Conservation (phyloP, 768 basidiomycete species). For the Trametes villosa region DNA sequence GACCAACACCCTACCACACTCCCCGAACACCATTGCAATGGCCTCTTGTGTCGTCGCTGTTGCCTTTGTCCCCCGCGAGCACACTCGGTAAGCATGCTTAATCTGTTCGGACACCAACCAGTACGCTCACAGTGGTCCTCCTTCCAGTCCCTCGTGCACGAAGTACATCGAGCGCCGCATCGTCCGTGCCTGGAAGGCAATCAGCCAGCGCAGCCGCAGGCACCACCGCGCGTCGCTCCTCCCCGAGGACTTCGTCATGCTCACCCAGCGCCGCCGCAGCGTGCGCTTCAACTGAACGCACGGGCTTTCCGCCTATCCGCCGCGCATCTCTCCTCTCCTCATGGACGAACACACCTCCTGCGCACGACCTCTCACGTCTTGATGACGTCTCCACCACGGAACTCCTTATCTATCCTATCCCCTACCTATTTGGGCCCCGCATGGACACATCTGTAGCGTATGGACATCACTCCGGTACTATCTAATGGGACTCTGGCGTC, state of each 20-base stretch:
- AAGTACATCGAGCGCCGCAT: conserved; percentile 63
- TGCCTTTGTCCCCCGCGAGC: conserved; percentile 23
- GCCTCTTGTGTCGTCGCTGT: conserved; percentile 10
- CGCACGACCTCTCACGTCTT: background rate
- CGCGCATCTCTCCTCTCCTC: background rate
- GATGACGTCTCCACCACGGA: background rate
- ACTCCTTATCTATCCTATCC: background rate
- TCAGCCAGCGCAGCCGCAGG: conserved; percentile 58
- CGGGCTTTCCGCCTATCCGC: background rate
- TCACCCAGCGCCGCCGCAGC: conserved; percentile 61
- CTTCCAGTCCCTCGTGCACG: conserved; percentile 39
- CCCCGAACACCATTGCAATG: background rate
- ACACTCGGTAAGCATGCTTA: conserved; percentile 24
- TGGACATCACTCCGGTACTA: background rate
- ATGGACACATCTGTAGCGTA: background rate
- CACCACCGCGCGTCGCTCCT: conserved; percentile 56
- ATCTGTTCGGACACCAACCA: too few relatives aligned
- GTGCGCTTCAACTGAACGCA: conserved; percentile 41
- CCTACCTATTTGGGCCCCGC: background rate
- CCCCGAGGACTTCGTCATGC: conserved; percentile 63
- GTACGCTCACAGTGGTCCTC: background rate
- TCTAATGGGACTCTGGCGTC: background rate
- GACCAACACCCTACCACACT: background rate
- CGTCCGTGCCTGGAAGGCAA: conserved; percentile 62
- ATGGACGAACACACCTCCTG: background rate